Conservation (phyloP, 805 yeast species). For the Saccharomycopsis guyanensis region DNA sequence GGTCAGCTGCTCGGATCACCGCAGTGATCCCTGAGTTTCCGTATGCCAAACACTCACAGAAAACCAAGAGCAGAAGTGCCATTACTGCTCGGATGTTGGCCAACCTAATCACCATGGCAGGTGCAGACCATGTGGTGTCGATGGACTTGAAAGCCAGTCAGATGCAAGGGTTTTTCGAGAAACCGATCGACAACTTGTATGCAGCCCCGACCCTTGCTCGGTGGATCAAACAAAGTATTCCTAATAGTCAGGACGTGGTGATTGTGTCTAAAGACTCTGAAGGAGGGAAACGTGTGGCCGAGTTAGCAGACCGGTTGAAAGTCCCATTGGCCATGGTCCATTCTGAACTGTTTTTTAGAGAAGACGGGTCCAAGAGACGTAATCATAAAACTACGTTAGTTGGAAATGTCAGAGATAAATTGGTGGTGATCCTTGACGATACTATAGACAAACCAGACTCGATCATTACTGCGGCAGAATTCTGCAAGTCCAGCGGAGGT, state of each 20-base stretch:
- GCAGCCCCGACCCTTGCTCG: conserved; percentile 49
- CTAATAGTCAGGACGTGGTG: conserved; percentile 44
- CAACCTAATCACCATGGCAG: conserved; percentile 48
- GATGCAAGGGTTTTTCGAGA: conserved; percentile 57
- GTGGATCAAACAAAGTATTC: conserved; percentile 45
- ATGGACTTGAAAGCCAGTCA: conserved; percentile 63
- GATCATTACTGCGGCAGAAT: conserved; percentile 49
- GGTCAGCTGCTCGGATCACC: conserved; percentile 89
- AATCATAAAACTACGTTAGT: conserved; percentile 46
- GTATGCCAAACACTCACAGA: conserved; percentile 83
- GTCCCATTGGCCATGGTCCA: conserved; percentile 57
- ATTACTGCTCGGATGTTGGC: conserved; percentile 32
- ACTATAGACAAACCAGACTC: conserved; percentile 54
- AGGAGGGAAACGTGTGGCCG: conserved; percentile 57
- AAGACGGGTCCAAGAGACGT: conserved; percentile 28
- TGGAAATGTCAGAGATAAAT: conserved; percentile 51
- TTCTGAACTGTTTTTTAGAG: conserved; percentile 35
- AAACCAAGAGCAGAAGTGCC: conserved; percentile 28
- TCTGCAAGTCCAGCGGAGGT: conserved; percentile 48
- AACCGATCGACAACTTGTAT: conserved; percentile 54
- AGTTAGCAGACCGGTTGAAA: conserved; percentile 50
- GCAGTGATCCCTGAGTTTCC: conserved; percentile 95
- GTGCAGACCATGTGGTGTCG: conserved; percentile 55
- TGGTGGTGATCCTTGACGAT: conserved; percentile 54
- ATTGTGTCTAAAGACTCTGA: conserved; percentile 60